Evolutionary conservation across 768 basidiomycete species (phyloP), one percentile per base, ranked within the genome.

Genomic region (Leccinum longicurvipes): DNA sequence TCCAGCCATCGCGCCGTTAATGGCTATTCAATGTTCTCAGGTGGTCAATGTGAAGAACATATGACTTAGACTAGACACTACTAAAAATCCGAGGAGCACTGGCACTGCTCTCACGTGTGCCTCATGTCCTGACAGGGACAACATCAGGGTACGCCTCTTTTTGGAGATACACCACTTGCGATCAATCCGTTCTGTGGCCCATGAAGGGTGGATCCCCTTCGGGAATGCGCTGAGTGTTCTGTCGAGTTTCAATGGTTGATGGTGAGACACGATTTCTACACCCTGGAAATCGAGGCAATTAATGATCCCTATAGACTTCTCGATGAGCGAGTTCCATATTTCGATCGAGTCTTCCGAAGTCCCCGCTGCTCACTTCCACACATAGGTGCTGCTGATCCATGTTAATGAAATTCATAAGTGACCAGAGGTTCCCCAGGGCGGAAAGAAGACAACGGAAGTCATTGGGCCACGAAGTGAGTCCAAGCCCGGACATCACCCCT

Each of bases 301-400:
- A 58, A 60, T 58, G 56, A 50, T 54, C 47, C 52, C n/a, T 52
- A 23, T 51, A 66, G 69, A 63, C 58, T 68, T 41, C 39, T 19
- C 19, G 19, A 41, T 6, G 39, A 60, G 53, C 47, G 7, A 44
- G 54, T 59, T 53, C 75, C 76, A 55, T 74, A 73, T 44, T 72
- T 78, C 44, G 79, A 82, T 63, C 76, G 70, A 59, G 74, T 74
- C 53, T 76, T 78, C 64, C 79, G 78, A 44, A 73, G 72, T 53
- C 72, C 68, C 36, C 71, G 71, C 39, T 41, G 39, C 39, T 41
- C 50, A 53, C 53, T 31, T 61, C 67, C 47, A 55, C 72, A 15
- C 63, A 66, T 19, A 36, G 24, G 45, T 29, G 36, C 7, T 46
- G 49, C 45, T 24, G 47, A 50, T 49, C 28, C 23, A 47, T 25